phyloP scores from a whole-genome alignment of 345 rosid species.

The Eucalyptus shirleyi region DNA sequence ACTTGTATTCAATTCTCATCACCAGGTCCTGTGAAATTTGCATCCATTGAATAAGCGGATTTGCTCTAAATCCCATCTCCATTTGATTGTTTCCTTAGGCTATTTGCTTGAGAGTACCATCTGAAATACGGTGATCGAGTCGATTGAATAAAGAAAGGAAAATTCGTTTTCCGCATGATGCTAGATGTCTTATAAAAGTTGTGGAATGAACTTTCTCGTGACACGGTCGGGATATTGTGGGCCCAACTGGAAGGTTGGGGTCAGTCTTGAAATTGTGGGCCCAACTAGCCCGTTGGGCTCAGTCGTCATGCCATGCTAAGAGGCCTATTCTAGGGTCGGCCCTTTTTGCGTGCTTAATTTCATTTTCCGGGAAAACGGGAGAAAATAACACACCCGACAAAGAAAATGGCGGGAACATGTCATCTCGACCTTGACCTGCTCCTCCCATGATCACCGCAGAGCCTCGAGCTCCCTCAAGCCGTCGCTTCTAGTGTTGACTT shows the following conservation, averaged over 20 bases:
- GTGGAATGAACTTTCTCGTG: not conserved
- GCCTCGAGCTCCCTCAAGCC: not conserved
- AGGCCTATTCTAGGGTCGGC: not conserved
- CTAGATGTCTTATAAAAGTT: not conserved
- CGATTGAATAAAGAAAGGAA: not conserved
- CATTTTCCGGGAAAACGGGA: not conserved
- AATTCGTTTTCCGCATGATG: not conserved
- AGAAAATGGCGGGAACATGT: not conserved
- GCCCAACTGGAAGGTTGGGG: not conserved
- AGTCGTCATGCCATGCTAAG: not conserved
- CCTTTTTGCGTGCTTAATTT: not conserved
- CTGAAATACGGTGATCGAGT: not conserved
- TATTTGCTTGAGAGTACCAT: not conserved
- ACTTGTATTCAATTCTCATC: not conserved
- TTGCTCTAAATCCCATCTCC: not conserved
- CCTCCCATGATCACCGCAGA: not conserved
- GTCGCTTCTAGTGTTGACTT: not conserved
- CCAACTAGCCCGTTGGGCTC: not conserved
- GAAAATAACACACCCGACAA: not conserved
- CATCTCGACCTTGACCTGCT: not conserved
- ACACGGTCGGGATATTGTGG: not conserved
- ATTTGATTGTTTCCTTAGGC: not conserved
- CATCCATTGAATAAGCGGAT: not conserved
- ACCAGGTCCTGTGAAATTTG: not conserved
- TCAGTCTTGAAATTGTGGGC: not conserved